These are phyloP conservation scores for Ramularia endophylla DNA, from an alignment of 2,329 filamentous ascomycete genomes.

Conservation along the genomic window DNA sequence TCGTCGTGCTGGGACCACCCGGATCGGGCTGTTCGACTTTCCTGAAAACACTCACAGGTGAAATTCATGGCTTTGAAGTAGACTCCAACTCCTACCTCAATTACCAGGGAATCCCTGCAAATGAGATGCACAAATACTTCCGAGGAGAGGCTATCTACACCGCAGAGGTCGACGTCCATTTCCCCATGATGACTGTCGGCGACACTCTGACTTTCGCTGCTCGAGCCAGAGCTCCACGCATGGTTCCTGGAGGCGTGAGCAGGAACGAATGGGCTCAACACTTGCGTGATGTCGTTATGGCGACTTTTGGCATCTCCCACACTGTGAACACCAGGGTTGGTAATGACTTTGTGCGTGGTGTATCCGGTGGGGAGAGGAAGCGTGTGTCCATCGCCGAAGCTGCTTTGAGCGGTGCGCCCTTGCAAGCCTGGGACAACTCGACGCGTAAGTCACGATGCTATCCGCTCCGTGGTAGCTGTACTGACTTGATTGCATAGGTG, in stretches of 20 bases:
- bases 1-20: constrained; percentile 68
- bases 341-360: constrained; percentile 69
- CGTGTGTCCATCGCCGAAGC: constrained; percentile 79
- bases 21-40: constrained; percentile 71
- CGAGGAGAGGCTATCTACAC: constrained; percentile 84
- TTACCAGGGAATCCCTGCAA: constrained; percentile 68
- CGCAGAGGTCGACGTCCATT: constrained; percentile 77
- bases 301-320: constrained; percentile 68
- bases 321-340: constrained; percentile 67
- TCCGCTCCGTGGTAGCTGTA: background rate
- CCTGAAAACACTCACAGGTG: constrained; percentile 76
- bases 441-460: constrained; percentile 35
- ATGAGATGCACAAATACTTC: constrained; percentile 72
- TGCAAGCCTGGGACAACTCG: constrained; percentile 72
- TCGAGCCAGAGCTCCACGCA: constrained; percentile 58
- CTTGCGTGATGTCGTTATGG: constrained; percentile 66
- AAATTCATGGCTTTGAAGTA: constrained; percentile 72
- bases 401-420: constrained; percentile 54
- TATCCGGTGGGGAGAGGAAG: constrained; percentile 70
- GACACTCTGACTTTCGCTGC: constrained; percentile 76
- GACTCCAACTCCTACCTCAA: constrained; percentile 69
- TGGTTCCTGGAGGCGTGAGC: constrained; percentile 54
- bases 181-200: constrained; percentile 69
- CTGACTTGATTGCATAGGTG: constrained; percentile 47
- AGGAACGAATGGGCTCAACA: constrained; percentile 54